Percentiles rank a stretch among this genome's conserved stretches.
Evolutionary conservation across 768 basidiomycete species (phyloP).

Genomic region (Russula vinacea): DNA sequence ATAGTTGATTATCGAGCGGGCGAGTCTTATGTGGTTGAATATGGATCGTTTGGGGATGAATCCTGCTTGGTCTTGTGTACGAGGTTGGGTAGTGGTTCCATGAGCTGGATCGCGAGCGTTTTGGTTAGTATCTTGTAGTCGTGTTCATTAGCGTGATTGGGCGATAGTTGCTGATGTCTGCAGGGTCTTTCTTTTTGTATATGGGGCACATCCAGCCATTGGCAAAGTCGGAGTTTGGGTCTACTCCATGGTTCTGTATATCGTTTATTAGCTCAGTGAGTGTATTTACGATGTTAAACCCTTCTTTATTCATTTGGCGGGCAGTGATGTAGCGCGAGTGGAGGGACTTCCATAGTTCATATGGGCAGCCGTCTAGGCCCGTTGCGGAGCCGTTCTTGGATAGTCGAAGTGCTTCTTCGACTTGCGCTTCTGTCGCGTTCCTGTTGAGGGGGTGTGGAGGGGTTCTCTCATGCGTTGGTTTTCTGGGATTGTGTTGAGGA

Average conservation of each 20-base stretch:
- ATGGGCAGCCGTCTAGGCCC: slow-evolving; percentile 2
- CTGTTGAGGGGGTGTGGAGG: too few relatives aligned
- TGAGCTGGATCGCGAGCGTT: too few relatives aligned
- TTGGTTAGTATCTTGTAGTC: slow-evolving; percentile 39
- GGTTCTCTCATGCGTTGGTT: not conserved
- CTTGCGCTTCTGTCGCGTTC: not conserved
- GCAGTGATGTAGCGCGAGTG: not conserved
- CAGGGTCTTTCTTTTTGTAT: slow-evolving; percentile 40
- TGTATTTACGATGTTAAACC: not conserved
- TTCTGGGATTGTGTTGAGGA: not conserved
- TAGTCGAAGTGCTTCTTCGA: not conserved
- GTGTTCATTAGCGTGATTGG: slow-evolving; percentile 35
- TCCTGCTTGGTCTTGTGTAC: slow-evolving; percentile 5
- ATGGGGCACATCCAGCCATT: slow-evolving; percentile 40
- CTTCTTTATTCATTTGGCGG: not conserved
- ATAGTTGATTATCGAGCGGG: slow-evolving; percentile 1
- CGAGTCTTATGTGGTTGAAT: slow-evolving; percentile 1
- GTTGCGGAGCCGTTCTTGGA: not conserved
- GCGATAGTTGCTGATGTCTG: not conserved
- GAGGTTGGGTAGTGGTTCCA: too few relatives aligned
- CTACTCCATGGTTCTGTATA: not conserved
- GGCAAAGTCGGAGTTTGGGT: slow-evolving; percentile 28
- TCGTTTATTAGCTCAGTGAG: not conserved
- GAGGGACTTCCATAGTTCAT: not conserved
- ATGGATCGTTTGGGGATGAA: slow-evolving; percentile 4